Conservation (phyloP, 2,329 filamentous ascomycete species). For the Verticillium albo-atrum region DNA sequence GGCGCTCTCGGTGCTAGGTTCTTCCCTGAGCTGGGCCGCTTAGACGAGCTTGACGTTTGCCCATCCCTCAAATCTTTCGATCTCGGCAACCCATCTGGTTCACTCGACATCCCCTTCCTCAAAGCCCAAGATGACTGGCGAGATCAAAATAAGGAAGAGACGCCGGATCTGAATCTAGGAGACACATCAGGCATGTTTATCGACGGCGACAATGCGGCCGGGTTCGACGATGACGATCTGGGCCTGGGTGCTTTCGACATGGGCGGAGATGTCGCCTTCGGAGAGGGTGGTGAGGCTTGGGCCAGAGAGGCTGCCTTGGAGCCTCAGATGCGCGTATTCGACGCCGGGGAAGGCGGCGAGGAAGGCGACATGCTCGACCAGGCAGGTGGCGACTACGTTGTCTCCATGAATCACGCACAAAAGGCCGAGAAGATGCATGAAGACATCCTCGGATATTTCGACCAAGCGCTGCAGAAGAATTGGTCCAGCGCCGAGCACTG, state of each 20-base stretch:
- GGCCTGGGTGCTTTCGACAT: conserved; percentile 68
- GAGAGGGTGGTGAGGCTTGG: conserved; percentile 95
- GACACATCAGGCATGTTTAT: conserved; percentile 78
- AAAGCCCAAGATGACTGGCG: conserved; percentile 85
- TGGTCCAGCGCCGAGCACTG: conserved; percentile 99
- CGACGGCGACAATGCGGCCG: conserved; percentile 78
- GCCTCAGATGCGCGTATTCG: conserved; percentile 78
- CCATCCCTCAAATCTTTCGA: conserved; percentile 93
- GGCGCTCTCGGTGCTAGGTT: conserved; percentile 70
- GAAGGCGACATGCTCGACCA: conserved; percentile 57
- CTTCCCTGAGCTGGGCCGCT: conserved; percentile 71
- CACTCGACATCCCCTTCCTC: conserved; percentile 86
- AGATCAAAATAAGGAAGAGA: conserved; percentile 58
- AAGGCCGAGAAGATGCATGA: conserved; percentile 73
- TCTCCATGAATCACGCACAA: conserved; percentile 68
- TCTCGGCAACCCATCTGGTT: conserved; percentile 78
- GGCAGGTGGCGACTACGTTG: conserved; percentile 67
- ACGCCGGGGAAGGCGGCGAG: conserved; percentile 52
- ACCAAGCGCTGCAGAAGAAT: conserved; percentile 93
- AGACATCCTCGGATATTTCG: conserved; percentile 96
- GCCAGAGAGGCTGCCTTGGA: conserved; percentile 83
- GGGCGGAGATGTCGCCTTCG: conserved; percentile 74
- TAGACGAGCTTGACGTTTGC: conserved; percentile 89
- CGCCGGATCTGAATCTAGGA: conserved; percentile 39
- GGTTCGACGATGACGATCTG: conserved; percentile 65